phyloP scores from a whole-genome alignment of 345 rosid species.

The Gossypium anomalum region DNA sequence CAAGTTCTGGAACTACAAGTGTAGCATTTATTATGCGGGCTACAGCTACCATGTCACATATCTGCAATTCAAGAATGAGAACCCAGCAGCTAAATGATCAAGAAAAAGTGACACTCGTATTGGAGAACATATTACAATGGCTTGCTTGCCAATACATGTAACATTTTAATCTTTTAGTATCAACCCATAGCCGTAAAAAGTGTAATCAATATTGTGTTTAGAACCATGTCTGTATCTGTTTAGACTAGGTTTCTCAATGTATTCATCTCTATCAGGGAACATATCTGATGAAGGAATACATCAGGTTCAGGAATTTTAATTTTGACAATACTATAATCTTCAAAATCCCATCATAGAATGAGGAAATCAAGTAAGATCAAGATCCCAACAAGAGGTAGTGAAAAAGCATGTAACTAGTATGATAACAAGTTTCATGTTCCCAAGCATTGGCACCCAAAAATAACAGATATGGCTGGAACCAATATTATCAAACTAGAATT shows the following conservation, averaged over 20 bases:
- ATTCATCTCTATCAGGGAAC: neutral
- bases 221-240: too few species aligned
- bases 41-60: constrained; percentile 97
- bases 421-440: neutral
- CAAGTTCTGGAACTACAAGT: constrained; percentile 89
- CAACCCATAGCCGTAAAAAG: too few species aligned
- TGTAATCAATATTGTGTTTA: too few species aligned
- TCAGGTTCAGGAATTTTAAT: neutral
- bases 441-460: neutral
- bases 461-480: neutral
- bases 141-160: neutral
- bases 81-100: neutral
- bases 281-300: neutral
- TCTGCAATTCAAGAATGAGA: constrained; percentile 42
- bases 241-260: neutral
- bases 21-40: constrained; percentile 91
- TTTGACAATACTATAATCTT: too few species aligned
- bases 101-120: neutral
- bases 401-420: neutral
- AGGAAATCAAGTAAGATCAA: neutral
- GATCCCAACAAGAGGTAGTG: neutral
- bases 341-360: neutral
- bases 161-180: neutral
- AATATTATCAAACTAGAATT: neutral
- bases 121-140: neutral